Evolutionary conservation across 345 rosid species (phyloP), one percentile per base, ranked within the genome.

Genomic region (Eucalyptus marginata): DNA sequence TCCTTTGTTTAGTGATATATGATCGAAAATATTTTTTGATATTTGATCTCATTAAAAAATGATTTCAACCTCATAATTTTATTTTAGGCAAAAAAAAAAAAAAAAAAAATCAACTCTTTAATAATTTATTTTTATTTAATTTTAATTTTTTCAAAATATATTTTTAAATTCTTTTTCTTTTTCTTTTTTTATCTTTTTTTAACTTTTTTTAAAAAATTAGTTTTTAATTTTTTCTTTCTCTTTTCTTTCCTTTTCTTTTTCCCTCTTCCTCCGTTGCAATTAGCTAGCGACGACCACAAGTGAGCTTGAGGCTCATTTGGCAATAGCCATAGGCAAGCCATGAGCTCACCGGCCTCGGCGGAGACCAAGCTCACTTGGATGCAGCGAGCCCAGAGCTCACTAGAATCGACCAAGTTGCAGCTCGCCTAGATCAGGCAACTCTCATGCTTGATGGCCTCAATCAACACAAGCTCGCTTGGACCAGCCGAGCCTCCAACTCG

Each of bases 401-500:
- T 50, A 50, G 52, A 14, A 5, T 50, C 1, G 17, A 50, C 52
- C 52, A 50, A 50, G 52, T 3, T 14, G 16, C 0, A 14, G 1
- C 52, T 50, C 17, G 1, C 52, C 3, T 5, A 0, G 17, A 49
- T 14, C 2, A 0, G 0, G 52, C 52, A 50, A 50, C 52, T 2
- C 18, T 14, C 52, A 50, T 14, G 17, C 52, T 50, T 0, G 1
- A 50, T 2, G 0, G 18, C 52, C 52, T 50, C 0, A 0, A 50
- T 5, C 1, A 1, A 3, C 17, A 50, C 17, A 50, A 50, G 52
- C 52, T 50, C 52, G 3, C 52, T 2, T 50, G 7, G 52, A 50
- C 52, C 1, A 0, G 0, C 3, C 3, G 0, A 2, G 18, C 17
- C 52, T 50, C 52, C 18, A 14, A 0, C 52, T 50, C 3, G 3